Percentiles rank a stretch among this genome's conserved stretches.
These are phyloP conservation scores for Plasmodium yoelii DNA, from an alignment of 169 alveolate genomes.

Conservation along the genomic window DNA sequence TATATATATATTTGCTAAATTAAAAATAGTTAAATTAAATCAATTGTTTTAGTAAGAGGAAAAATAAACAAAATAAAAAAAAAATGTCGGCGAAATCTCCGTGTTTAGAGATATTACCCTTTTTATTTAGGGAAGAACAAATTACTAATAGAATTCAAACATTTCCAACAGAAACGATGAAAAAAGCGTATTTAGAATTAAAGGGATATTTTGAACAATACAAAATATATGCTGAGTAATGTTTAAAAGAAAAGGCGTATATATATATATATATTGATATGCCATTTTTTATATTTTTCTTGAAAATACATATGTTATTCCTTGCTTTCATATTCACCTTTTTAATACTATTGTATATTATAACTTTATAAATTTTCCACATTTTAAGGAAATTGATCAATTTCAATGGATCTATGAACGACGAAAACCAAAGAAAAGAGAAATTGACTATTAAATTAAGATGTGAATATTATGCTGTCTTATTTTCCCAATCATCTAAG, in stretches of 20 bases:
- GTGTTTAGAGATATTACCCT: slow-evolving; percentile 68
- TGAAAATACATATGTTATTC: neutral
- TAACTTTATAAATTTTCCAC: neutral
- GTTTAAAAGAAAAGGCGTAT: slow-evolving; percentile 1
- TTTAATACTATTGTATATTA: neutral
- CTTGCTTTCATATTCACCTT: neutral
- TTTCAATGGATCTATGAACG: slow-evolving; percentile 72
- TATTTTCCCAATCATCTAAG: slow-evolving; percentile 71
- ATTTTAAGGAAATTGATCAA: slow-evolving; percentile 60
- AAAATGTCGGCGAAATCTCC: slow-evolving; percentile 70
- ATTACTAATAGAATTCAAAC: slow-evolving; percentile 73
- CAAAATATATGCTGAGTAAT: slow-evolving; percentile 72
- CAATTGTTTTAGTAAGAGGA: neutral
- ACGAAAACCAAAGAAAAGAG: slow-evolving; percentile 75
- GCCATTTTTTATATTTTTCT: neutral
- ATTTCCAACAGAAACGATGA: slow-evolving; percentile 74
- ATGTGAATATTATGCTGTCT: slow-evolving; percentile 76
- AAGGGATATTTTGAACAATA: slow-evolving; percentile 76
- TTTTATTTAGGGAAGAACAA: slow-evolving; percentile 75
- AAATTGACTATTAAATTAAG: slow-evolving; percentile 57
- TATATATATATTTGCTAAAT: too few species aligned
- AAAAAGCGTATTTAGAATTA: slow-evolving; percentile 69
- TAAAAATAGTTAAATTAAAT: too few species aligned
- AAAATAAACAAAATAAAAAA: slow-evolving; percentile 6
- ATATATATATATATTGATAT: neutral